Evolutionary conservation across 495 filamentous ascomycete species (phyloP), one percentile per base, ranked within the genome.

Genomic region (Pseudevernia furfuracea): DNA sequence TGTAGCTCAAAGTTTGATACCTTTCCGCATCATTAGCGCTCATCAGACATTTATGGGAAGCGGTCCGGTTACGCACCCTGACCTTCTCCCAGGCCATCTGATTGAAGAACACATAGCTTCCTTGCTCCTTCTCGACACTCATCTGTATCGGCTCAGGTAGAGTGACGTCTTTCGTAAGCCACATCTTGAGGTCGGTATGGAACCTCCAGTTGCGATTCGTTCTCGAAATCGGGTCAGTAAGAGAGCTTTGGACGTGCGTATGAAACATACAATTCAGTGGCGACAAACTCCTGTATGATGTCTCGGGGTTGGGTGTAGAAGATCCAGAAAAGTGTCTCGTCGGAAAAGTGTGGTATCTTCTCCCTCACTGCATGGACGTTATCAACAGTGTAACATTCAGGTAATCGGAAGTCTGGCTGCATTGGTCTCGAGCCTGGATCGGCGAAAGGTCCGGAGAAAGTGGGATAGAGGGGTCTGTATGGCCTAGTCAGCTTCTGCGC

Each of bases 271-370:
- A 97, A 79, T 73, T 97, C 91, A 46, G 84, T 78, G 3, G 91
- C 91, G 14, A 89, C 92, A 65, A 91, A 74, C 66, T 95, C 88
- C 74, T 97, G 92, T 75, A 91, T 84, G 65, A 89, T 80, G 71
- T 96, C 91, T 39, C 85, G 78, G 3, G 91, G 89, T 75, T 89
- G 88, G 75, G 87, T 90, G 77, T 96, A 97, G 80, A 97, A 97
- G 66, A 97, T 94, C 78, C 87, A 92, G 73, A 97, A 91, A 61
- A 97, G 79, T 0, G 91, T 95, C 73, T 97, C 92, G 64, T 96
- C 90, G 66, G 87, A 88, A 77, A 96, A 95, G 60, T 85, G 89
- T 21, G 81, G 78, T 55, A 96, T 89, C 67, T 92, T 89, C 59
- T 84, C 82, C 55, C 90, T 84, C 25, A 96, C 79, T 21, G 85